Base-by-base conservation (phyloP, 2,329 filamentous ascomycete genomes). In the Talaromyces sp. region DNA sequence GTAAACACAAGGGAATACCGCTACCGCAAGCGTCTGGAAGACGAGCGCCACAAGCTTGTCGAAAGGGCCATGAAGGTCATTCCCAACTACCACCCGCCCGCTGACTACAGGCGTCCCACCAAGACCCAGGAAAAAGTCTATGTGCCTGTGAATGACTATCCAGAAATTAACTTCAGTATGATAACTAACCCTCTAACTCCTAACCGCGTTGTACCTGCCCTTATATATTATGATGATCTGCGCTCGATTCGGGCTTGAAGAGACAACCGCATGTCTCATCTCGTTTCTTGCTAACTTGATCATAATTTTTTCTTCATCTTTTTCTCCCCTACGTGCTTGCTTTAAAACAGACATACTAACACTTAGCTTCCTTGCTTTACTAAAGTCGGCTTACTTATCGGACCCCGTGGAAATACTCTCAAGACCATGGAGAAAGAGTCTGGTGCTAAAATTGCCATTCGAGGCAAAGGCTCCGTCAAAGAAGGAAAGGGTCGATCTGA, bases 91-190 rank as follows among this genome's bases (percentile, higher is more conserved):
- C 92, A 98, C 76, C 95, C 95, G 71, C 95, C 95, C 62, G 91
- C 93, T 84, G 95, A 99, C 78, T 99, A 99, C 79, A 91, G 95
- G 77, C 91, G 95, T 72, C 95, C 95, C 64, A 98, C 93, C 77
- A 99, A 99, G 89, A 99, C 95, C 75, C 95, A 99, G 81, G 95
- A 99, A 85, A 99, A 99, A 85, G 96, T 99, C 89, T 99, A 99
- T 78, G 95, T 99, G 78, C 95, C 95, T 77, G 95, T 99, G 82
- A 99, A 99, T 86, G 95, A 99, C 80, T 99, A 99, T 79, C 95
- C 95, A 84, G 95, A 99, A 80, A 98, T 99, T 88, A 99, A 99
- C 89, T 99, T 99, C 91, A 99, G 95, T 99, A 97, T 93, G 93
- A 93, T 95, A 93, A 89, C 93, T 96, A 96, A 96, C 91, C 92